A percentile compares a stretch with the other conserved stretches of the same genome.
Evolutionary conservation across 169 alveolate genomes (phyloP).

Genomic region (Plasmodium blacklocki): DNA sequence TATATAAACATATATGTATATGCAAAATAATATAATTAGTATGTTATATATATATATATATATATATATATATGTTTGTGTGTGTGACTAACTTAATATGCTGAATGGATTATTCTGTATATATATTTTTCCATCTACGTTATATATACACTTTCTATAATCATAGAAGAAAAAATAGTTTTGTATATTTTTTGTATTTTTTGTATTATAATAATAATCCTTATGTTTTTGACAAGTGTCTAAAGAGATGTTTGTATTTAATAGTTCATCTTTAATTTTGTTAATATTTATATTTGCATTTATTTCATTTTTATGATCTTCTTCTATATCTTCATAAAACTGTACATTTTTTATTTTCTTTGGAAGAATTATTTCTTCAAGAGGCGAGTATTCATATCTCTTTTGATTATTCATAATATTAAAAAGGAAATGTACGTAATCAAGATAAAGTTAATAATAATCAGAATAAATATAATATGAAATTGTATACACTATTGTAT

Average conservation of each 20-base stretch:
- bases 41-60: not conserved
- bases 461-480: not conserved
- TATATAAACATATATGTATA: not conserved
- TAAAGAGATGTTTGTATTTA: conserved; percentile 20
- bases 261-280: conserved; percentile 13
- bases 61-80: not conserved
- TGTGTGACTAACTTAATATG: conserved; percentile 8
- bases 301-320: not conserved
- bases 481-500: not conserved
- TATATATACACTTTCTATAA: conserved; percentile 41
- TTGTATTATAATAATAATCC: conserved; percentile 45
- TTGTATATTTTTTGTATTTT: conserved; percentile 33
- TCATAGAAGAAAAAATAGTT: conserved; percentile 56
- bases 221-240: conserved; percentile 34
- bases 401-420: conserved; percentile 16
- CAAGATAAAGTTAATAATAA: not conserved
- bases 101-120: conserved; percentile 42
- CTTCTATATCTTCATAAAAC: conserved; percentile 20
- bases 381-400: conserved; percentile 24
- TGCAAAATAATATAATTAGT: not conserved
- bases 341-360: conserved; percentile 17
- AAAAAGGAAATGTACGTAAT: not conserved
- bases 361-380: conserved; percentile 35
- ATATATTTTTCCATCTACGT: conserved; percentile 62
- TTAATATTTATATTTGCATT: conserved; percentile 10